Conservation (phyloP, 2,329 filamentous ascomycete species). For the Annulohypoxylon truncatum region DNA sequence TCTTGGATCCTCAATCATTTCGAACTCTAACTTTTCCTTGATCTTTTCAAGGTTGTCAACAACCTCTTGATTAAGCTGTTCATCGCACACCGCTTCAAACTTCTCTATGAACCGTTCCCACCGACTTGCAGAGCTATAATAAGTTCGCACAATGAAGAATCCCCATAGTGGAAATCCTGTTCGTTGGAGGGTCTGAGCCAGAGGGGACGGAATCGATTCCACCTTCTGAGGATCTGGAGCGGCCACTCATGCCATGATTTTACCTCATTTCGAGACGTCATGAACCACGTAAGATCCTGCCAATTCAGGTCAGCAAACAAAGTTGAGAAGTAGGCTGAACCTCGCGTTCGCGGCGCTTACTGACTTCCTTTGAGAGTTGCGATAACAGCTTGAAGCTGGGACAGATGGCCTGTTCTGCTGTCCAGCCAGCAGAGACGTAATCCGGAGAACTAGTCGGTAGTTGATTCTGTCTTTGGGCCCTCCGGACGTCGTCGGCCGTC, state of each 20-base stretch:
- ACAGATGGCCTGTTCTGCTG: background rate
- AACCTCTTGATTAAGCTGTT: background rate
- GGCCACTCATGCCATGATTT: background rate
- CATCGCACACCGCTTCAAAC: background rate
- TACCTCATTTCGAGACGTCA: background rate
- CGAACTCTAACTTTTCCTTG: background rate
- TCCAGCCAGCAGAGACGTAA: background rate
- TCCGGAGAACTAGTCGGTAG: background rate
- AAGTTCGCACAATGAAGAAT: background rate
- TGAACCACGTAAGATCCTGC: background rate
- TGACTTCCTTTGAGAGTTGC: background rate
- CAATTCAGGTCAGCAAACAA: background rate
- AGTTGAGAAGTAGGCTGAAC: background rate
- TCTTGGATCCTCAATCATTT: background rate
- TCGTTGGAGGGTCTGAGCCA: background rate
- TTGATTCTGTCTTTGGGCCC: background rate
- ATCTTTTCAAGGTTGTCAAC: background rate
- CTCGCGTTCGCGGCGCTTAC: background rate
- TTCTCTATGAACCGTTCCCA: background rate
- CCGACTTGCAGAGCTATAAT: background rate
- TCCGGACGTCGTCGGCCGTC: background rate
- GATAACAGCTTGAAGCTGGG: background rate
- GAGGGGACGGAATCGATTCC: background rate
- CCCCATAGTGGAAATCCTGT: background rate
- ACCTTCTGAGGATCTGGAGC: background rate